These are phyloP conservation scores for Neltuma alba DNA, from an alignment of 306 rosid species.

Conservation along the genomic window DNA sequence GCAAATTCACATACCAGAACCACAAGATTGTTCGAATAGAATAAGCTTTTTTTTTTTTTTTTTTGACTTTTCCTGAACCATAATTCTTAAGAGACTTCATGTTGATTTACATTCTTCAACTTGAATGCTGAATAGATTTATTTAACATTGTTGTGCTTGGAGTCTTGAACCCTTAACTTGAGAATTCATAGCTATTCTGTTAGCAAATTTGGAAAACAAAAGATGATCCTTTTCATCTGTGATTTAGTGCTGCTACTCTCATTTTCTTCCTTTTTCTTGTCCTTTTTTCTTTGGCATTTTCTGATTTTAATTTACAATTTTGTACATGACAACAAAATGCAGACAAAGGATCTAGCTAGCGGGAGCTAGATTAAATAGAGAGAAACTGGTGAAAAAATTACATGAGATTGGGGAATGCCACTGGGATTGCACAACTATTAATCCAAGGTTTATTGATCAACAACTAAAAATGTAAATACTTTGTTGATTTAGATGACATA, in stretches of 20 bases:
- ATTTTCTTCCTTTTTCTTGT: not conserved
- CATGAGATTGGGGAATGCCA: not conserved
- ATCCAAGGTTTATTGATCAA: not conserved
- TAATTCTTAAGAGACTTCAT: slow-evolving; percentile 15
- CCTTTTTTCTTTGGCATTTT: not conserved
- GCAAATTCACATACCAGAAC: slow-evolving; percentile 71
- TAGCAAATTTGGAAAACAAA: not conserved
- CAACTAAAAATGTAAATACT: not conserved
- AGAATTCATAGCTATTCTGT: not conserved
- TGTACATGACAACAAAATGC: not conserved
- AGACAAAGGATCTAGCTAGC: not conserved
- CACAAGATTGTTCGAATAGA: slow-evolving; percentile 71
- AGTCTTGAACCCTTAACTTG: slow-evolving; percentile 26
- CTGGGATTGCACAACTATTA: not conserved
- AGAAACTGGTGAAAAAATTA: slow-evolving; percentile 3
- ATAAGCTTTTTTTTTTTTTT: slow-evolving; percentile 29
- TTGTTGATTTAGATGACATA: not conserved
- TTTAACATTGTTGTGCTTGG: not conserved
- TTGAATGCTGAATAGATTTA: slow-evolving; percentile 39
- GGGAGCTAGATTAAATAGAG: not conserved
- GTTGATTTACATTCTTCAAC: slow-evolving; percentile 39
- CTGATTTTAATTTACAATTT: not conserved
- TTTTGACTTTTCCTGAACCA: slow-evolving; percentile 5
- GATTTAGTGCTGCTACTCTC: not conserved
- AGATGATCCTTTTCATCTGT: not conserved